phyloP scores from a whole-genome alignment of 306 rosid species.

The Cucurbita pepo region DNA sequence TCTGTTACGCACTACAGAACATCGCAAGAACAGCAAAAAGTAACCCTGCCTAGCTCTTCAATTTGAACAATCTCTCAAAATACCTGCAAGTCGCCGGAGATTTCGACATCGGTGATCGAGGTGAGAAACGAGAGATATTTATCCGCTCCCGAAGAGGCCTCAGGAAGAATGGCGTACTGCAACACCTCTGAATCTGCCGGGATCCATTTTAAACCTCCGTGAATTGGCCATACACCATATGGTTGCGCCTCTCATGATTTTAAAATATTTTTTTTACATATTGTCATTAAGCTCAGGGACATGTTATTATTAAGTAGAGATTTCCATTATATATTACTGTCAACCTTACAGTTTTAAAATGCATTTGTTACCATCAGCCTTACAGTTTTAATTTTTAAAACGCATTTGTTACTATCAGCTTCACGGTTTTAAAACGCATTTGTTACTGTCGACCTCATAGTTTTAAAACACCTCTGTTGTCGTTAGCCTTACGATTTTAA shows the following conservation, averaged over 20 bases:
- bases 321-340: too few species aligned
- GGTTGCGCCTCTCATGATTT: conserved; percentile 11
- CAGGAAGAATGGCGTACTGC: conserved; percentile 68
- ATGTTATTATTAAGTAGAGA: too few species aligned
- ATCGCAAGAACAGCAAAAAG: not conserved
- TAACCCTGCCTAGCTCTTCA: not conserved
- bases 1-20: not conserved
- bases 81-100: conserved; percentile 86
- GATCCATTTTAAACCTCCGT: conserved; percentile 83
- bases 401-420: too few species aligned
- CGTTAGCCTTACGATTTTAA: too few species aligned
- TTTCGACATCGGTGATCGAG: conserved; percentile 72
- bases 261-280: too few species aligned
- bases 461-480: too few species aligned
- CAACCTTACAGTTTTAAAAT: too few species aligned
- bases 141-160: conserved; percentile 86
- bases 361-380: too few species aligned
- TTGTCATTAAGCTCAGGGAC: too few species aligned
- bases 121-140: conserved; percentile 75
- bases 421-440: too few species aligned
- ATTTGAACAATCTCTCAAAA: not conserved
- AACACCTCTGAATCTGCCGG: conserved; percentile 62
- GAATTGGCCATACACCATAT: conserved; percentile 83
- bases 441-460: too few species aligned
- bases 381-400: too few species aligned